Evolutionary conservation across 805 yeast species (phyloP).

Genomic region (Alloascoidea africana): DNA sequence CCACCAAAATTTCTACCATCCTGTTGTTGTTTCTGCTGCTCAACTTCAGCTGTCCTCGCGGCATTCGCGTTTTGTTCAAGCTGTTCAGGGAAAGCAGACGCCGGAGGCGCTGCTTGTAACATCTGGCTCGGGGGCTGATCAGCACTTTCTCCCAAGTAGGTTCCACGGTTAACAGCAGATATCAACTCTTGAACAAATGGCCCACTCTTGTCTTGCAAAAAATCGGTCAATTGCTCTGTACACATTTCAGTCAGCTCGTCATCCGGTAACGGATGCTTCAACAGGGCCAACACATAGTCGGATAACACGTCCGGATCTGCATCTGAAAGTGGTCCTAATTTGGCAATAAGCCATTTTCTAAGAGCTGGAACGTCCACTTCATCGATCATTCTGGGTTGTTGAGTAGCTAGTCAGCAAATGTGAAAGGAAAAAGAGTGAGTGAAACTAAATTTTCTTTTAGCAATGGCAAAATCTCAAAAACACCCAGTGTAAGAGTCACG

Average conservation of each 20-base stretch:
- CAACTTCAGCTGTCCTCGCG: not conserved
- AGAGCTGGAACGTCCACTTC: slow-evolving; percentile 5
- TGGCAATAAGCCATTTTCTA: slow-evolving; percentile 16
- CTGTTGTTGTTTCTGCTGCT: not conserved
- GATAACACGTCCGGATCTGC: slow-evolving; percentile 27
- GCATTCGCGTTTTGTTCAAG: not conserved
- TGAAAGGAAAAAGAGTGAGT: not conserved
- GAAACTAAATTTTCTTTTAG: too few species aligned
- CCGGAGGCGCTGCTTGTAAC: not conserved
- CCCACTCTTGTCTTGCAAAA: slow-evolving; percentile 18
- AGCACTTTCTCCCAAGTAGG: slow-evolving; percentile 2
- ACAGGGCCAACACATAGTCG: slow-evolving; percentile 28
- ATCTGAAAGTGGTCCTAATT: slow-evolving; percentile 15
- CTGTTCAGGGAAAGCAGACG: not conserved
- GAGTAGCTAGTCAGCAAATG: not conserved
- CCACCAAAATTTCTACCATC: too few species aligned
- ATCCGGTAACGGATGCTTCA: slow-evolving; percentile 20
- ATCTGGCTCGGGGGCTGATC: slow-evolving; percentile 2
- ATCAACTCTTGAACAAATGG: slow-evolving; percentile 15
- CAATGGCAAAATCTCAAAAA: too few species aligned
- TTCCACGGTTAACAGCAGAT: slow-evolving; percentile 12
- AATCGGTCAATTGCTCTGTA: slow-evolving; percentile 22
- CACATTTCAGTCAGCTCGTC: slow-evolving; percentile 19
- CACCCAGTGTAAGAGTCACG: too few species aligned
- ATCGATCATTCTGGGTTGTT: not conserved